Base-by-base conservation (phyloP, 2,329 filamentous ascomycete species). In the Ophiostoma sp. region DNA sequence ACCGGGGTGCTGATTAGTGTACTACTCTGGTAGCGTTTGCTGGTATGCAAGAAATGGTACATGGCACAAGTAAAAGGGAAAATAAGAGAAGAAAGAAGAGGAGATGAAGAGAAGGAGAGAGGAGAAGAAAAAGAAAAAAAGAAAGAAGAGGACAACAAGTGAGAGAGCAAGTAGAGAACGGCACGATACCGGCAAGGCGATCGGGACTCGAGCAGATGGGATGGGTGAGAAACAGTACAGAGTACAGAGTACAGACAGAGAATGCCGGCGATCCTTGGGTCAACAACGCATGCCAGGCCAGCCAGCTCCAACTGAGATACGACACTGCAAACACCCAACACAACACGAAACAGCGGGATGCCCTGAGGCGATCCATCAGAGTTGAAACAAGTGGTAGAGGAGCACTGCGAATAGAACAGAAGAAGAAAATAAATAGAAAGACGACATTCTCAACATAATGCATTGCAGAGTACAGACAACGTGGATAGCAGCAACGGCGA, bases 1-100 rank as follows among this genome's bases (percentile, higher is more conserved):
- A 65, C 62, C 62, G 62, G 62, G 62, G 62, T 65, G 62, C 20
- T 57, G 52, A 57, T 31, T 57, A 57, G 52, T 57, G 52, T 57
- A 36, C 11, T 33, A 62, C 27, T n/a, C 27, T 17, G 27, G 62
- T 39, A 23, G 35, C 20, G 62, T 23, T 36, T 23, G 20, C 20
- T 65, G 33, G 62, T 27, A 57, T 13, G 17, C 5, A 10, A 52
- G n/a, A 39, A 48, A 35, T 33, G 36, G 48, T 44, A 52, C 36
- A 64, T 39, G 4, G 36, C 10, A 39, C 36, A 31, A 31, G 27
- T 39, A 39, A 39, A 41, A 41, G 36, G 36, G 4, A 8, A 36
- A 48, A 48, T 44, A 52, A 8, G 13, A 52, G 23, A n/a, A 11
- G 11, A n/a, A 64, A 64, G 7, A 20, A 27, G 20, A 35, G 6